Evolutionary conservation across 2,329 filamentous ascomycete species (phyloP).

Genomic region (Exserohilum rostratum): DNA sequence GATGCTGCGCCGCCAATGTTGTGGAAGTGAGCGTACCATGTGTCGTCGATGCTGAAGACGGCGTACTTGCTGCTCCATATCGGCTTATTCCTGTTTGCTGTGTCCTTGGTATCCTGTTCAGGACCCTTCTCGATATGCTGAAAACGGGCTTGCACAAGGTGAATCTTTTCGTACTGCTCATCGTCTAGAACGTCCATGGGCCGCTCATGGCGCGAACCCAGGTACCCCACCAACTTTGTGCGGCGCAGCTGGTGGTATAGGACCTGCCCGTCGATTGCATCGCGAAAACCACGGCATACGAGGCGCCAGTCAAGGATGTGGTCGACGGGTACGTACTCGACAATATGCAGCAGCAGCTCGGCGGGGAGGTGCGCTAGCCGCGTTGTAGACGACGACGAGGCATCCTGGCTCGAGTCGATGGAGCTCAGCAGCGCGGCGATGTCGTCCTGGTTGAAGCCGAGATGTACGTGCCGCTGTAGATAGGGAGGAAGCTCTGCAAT

Average conservation of each 20-base stretch:
- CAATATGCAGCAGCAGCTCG: constrained; percentile 36
- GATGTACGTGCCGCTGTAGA: constrained; percentile 25
- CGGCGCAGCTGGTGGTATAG: constrained; percentile 31
- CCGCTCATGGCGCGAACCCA: constrained; percentile 12
- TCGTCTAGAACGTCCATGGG: constrained; percentile 12
- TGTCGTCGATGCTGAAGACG: constrained; percentile 30
- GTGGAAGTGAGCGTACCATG: constrained; percentile 21
- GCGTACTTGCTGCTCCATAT: constrained; percentile 28
- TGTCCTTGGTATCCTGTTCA: background rate
- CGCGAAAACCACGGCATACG: constrained; percentile 39
- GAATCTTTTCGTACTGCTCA: constrained; percentile 23
- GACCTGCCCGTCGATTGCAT: constrained; percentile 40
- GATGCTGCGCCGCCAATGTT: background rate
- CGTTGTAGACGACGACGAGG: background rate
- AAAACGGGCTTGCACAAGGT: constrained; percentile 24
- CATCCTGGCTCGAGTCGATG: constrained; percentile 38
- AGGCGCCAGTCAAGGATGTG: constrained; percentile 37
- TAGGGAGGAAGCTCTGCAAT: constrained; percentile 26
- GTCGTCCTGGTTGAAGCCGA: constrained; percentile 38
- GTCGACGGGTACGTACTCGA: constrained; percentile 36
- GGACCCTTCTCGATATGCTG: constrained; percentile 1
- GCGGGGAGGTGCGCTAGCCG: constrained; percentile 34
- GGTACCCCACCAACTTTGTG: constrained; percentile 30
- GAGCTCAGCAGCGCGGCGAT: constrained; percentile 33
- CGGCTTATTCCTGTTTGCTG: background rate